Evolutionary conservation across 257 asterid genomes (phyloP).

Genomic region (Hygrophila difformis): DNA sequence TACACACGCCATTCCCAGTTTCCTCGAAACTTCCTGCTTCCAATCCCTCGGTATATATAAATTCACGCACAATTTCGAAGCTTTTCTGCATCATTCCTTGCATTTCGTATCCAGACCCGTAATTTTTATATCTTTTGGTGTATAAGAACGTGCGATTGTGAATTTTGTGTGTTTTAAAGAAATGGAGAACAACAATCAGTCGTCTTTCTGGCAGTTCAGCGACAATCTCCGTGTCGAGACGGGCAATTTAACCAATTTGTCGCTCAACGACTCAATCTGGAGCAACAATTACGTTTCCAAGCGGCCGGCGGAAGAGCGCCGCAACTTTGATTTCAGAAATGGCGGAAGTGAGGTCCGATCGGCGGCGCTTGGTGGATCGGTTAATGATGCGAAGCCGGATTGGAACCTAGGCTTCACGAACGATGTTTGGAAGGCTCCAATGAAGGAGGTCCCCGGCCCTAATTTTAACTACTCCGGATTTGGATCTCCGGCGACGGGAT

Average conservation of each 20-base stretch:
- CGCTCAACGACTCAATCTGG: conserved; percentile 89
- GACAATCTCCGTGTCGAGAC: conserved; percentile 78
- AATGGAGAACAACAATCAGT: conserved; percentile 62
- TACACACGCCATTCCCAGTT: conserved; percentile 44
- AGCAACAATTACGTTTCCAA: conserved; percentile 51
- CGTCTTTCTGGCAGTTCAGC: conserved; percentile 87
- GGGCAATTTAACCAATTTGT: conserved; percentile 44
- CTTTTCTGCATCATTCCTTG: conserved; percentile 2
- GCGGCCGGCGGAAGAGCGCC: conserved; percentile 57
- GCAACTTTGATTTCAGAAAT: conserved; percentile 75
- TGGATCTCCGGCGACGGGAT: conserved; percentile 32
- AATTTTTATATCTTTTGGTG: too few species aligned
- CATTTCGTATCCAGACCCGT: too few species aligned
- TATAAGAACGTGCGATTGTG: too few species aligned
- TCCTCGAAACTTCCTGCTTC: conserved; percentile 27
- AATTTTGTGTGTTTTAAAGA: neutral
- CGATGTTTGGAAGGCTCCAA: conserved; percentile 45
- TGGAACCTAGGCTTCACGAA: conserved; percentile 31
- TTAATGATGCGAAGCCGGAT: conserved; percentile 31
- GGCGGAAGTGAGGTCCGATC: conserved; percentile 26
- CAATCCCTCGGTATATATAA: neutral
- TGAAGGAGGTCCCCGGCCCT: conserved; percentile 9
- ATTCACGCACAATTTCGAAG: conserved; percentile 7
- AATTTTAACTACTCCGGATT: conserved; percentile 28
- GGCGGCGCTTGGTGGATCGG: conserved; percentile 8